Conservation (phyloP, 2,329 filamentous ascomycete species). For the Fusarium praegraminearum region DNA sequence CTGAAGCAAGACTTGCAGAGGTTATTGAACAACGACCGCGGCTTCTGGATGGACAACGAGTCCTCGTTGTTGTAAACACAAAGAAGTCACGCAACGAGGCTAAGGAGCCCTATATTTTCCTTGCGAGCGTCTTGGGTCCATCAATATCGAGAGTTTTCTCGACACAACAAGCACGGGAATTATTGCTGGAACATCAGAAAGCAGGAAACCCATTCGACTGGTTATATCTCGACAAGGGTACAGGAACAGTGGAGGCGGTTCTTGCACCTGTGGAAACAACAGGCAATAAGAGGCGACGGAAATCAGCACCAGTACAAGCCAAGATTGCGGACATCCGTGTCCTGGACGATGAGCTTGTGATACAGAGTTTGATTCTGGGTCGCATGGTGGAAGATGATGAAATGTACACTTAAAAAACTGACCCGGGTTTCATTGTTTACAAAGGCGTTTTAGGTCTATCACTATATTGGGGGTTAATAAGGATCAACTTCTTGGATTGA, state of each 20-base stretch:
- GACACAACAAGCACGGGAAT: constrained; percentile 71
- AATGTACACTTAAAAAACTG: constrained; percentile 40
- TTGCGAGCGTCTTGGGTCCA: constrained; percentile 83
- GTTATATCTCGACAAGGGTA: constrained; percentile 80
- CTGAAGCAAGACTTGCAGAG: constrained; percentile 65
- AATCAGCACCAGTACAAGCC: constrained; percentile 40
- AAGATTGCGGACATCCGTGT: constrained; percentile 69
- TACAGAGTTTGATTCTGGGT: constrained; percentile 92
- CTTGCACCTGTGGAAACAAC: constrained; percentile 50
- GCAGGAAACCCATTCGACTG: constrained; percentile 72
- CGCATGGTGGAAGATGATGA: constrained; percentile 76
- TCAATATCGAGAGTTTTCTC: constrained; percentile 74
- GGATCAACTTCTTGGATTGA: constrained; percentile 14
- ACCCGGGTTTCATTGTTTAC: neutral
- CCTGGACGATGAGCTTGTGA: constrained; percentile 86
- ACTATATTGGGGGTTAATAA: constrained; percentile 24
- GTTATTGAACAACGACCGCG: constrained; percentile 71
- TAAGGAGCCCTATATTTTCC: constrained; percentile 80
- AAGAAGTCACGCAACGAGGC: constrained; percentile 71
- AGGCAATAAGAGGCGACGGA: constrained; percentile 58
- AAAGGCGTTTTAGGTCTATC: constrained; percentile 36
- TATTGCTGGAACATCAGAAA: constrained; percentile 65
- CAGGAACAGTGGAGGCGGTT: constrained; percentile 64
- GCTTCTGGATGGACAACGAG: constrained; percentile 71
- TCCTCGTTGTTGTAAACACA: constrained; percentile 75